A percentile compares a stretch with the other conserved stretches of the same genome.
phyloP scores from a whole-genome alignment of 257 asterid species.

The Rubia yunnanensis region DNA sequence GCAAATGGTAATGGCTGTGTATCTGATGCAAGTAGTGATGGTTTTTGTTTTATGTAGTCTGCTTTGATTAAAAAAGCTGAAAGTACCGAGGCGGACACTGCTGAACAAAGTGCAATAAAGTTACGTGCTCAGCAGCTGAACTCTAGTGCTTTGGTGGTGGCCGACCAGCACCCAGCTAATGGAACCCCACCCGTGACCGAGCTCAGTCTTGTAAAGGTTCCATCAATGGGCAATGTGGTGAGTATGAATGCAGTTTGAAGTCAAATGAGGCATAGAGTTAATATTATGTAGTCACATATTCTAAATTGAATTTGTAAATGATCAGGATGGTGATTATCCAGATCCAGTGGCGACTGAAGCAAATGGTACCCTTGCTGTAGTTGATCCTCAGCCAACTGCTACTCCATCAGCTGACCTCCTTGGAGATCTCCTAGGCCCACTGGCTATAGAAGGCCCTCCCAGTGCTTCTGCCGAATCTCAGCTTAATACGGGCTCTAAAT shows the following conservation, averaged over 20 bases:
- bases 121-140: constrained; percentile 81
- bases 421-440: constrained; percentile 78
- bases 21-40: neutral
- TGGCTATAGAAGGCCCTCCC: constrained; percentile 74
- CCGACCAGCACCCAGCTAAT: constrained; percentile 69
- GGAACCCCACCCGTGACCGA: constrained; percentile 56
- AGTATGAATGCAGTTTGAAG: constrained; percentile 23
- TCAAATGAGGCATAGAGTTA: constrained; percentile 10
- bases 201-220: constrained; percentile 79
- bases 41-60: constrained; percentile 42
- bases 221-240: constrained; percentile 50
- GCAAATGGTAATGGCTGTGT: neutral
- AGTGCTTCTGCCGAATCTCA: constrained; percentile 39
- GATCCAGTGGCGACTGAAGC: constrained; percentile 43
- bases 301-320: constrained; percentile 16
- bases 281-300: constrained; percentile 12
- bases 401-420: constrained; percentile 69
- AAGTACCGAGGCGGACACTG: constrained; percentile 86
- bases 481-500: constrained; percentile 35
- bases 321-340: constrained; percentile 46
- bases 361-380: constrained; percentile 66
- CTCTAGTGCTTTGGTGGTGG: constrained; percentile 76
- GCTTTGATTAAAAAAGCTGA: constrained; percentile 79
- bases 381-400: constrained; percentile 67
- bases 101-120: constrained; percentile 94